Evolutionary conservation across 257 asterid species (phyloP).

Genomic region (Handroanthus guayacan): DNA sequence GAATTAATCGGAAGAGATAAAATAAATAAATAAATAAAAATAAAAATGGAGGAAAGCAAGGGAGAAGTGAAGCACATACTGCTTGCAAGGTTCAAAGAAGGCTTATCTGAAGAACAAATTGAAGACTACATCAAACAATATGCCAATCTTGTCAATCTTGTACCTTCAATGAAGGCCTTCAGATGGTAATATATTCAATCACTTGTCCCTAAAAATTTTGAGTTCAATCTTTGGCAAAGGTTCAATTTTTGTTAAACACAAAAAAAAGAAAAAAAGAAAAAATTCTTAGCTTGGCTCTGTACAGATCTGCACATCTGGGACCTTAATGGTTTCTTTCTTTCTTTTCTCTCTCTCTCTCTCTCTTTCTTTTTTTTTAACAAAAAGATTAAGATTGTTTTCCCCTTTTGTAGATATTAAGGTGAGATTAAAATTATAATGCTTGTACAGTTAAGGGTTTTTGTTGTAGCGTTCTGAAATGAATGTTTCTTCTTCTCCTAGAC

Average conservation of each 20-base stretch:
- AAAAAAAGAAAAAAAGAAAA: not conserved
- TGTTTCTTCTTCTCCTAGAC: not conserved
- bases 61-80: conserved; percentile 81
- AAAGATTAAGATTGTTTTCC: not conserved
- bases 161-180: conserved; percentile 78
- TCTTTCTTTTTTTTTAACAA: not conserved
- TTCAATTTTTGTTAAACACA: not conserved
- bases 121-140: conserved; percentile 59
- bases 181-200: conserved; percentile 47
- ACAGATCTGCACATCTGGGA: not conserved
- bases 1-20: not conserved
- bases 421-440: not conserved
- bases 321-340: not conserved
- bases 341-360: not conserved
- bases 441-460: not conserved
- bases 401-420: not conserved
- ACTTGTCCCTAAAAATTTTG: not conserved
- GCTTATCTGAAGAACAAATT: conserved; percentile 57
- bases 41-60: conserved; percentile 47
- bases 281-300: not conserved
- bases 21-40: not conserved
- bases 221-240: not conserved
- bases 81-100: conserved; percentile 81
- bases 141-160: conserved; percentile 79
- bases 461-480: not conserved